Conservation (phyloP, 768 basidiomycete species). For the Daedaleopsis sinensis region DNA sequence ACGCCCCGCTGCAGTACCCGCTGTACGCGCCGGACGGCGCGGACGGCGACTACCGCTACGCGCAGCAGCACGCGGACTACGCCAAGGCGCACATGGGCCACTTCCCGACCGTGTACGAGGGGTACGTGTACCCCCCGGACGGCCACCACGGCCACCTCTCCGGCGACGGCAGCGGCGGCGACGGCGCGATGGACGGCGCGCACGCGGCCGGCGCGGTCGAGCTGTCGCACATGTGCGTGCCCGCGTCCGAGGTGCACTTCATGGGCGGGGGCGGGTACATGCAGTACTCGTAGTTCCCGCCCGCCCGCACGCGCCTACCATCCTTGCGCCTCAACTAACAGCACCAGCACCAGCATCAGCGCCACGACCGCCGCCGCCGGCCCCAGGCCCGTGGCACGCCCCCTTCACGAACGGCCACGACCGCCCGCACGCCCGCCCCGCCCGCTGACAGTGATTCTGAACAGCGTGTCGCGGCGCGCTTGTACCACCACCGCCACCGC, state of each 20-base stretch:
- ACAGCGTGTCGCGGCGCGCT: not conserved
- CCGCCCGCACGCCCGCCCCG: not conserved
- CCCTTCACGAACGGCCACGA: not conserved
- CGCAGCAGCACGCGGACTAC: constrained; percentile 5
- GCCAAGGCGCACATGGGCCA: constrained; percentile 10
- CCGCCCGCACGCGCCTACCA: not conserved
- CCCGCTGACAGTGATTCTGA: too few relatives aligned
- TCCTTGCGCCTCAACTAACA: not conserved
- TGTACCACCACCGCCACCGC: constrained; percentile 5
- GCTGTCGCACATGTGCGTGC: constrained; percentile 24
- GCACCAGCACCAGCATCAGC: too few relatives aligned
- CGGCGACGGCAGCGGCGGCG: not conserved
- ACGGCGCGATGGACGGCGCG: constrained; percentile 9
- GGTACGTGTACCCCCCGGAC: constrained; percentile 14
- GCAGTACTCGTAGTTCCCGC: constrained; percentile 17
- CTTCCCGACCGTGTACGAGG: constrained; percentile 19
- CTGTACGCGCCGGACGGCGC: not conserved
- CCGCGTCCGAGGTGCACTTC: constrained; percentile 20
- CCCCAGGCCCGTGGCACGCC: not conserved
- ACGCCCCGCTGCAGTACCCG: constrained; percentile 13
- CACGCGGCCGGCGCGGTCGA: constrained; percentile 24
- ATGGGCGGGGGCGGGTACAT: constrained; percentile 21
- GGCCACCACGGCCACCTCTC: too few relatives aligned
- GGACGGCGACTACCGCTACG: constrained; percentile 12
- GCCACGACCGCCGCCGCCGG: not conserved